A percentile compares a stretch with the other conserved stretches of the same genome.
Evolutionary conservation across 768 basidiomycete genomes (phyloP).

Genomic region (Mycena epipterygia): DNA sequence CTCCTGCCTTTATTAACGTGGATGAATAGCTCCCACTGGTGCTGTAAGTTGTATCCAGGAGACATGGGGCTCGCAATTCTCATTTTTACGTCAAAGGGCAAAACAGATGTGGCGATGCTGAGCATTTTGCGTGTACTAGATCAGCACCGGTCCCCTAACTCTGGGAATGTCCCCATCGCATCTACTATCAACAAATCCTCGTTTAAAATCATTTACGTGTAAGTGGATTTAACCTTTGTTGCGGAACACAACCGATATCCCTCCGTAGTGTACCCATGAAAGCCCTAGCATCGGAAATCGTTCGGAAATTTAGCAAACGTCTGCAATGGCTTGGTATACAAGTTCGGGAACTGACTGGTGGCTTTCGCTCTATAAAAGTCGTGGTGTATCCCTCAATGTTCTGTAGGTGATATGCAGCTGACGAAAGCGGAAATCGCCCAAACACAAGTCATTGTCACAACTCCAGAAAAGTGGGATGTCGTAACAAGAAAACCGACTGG

Average conservation of each 20-base stretch:
- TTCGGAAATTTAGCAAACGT: conserved; percentile 91
- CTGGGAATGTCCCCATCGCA: conserved; percentile 50
- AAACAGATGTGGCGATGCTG: conserved; percentile 98
- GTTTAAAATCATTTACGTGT: conserved; percentile 99
- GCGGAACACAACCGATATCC: neutral
- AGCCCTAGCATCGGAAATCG: conserved; percentile 95
- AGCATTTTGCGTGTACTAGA: conserved; percentile 90
- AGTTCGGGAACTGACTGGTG: conserved; percentile 93
- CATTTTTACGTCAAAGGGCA: conserved; percentile 71
- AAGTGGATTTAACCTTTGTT: conserved; percentile 39
- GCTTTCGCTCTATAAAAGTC: neutral
- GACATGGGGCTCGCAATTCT: conserved; percentile 25
- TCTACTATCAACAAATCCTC: conserved; percentile 73
- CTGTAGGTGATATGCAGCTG: conserved; percentile 93
- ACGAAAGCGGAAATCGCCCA: conserved; percentile 93
- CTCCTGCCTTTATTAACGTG: conserved; percentile 3
- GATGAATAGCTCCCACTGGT: conserved; percentile 89
- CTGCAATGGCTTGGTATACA: conserved; percentile 88
- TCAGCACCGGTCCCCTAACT: conserved; percentile 65
- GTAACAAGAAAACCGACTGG: conserved; percentile 97
- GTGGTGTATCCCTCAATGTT: conserved; percentile 36
- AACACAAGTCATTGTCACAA: conserved; percentile 98
- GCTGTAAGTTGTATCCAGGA: conserved; percentile 71
- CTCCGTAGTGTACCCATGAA: conserved; percentile 93
- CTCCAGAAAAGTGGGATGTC: conserved; percentile 99